Percentiles rank a stretch among this genome's conserved stretches.
phyloP scores from a whole-genome alignment of 2,329 filamentous ascomycete species.

The Arthrobotrys conoides region DNA sequence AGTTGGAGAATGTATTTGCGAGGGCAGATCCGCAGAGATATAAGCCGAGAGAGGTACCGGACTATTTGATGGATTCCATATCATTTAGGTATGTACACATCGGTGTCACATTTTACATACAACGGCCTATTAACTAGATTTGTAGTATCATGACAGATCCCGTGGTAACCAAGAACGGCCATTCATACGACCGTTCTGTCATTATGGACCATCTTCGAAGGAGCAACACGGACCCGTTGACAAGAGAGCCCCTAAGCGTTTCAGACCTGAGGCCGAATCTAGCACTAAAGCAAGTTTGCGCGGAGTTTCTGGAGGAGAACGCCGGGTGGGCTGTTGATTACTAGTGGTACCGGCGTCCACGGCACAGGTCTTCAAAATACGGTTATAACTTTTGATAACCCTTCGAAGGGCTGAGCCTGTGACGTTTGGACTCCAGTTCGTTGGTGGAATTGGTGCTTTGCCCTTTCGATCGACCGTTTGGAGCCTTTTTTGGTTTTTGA shows the following conservation, averaged over 20 bases:
- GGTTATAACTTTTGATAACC: not conserved
- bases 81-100: conserved; percentile 70
- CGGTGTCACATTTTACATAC: not conserved
- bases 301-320: conserved; percentile 86
- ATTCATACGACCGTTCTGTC: conserved; percentile 88
- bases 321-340: conserved; percentile 90
- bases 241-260: conserved; percentile 78
- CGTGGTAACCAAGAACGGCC: conserved; percentile 81
- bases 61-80: conserved; percentile 83
- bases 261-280: conserved; percentile 85
- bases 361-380: not conserved
- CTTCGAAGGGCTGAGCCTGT: not conserved
- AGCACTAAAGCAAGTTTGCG: conserved; percentile 83
- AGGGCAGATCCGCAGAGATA: conserved; percentile 69
- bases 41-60: conserved; percentile 75
- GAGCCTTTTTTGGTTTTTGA: not conserved
- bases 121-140: not conserved
- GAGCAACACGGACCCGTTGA: conserved; percentile 83
- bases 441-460: not conserved
- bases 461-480: not conserved
- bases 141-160: conserved; percentile 78
- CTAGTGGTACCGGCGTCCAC: conserved; percentile 68
- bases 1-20: conserved; percentile 72
- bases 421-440: not conserved
- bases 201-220: conserved; percentile 88